A percentile compares a stretch with the other conserved stretches of the same genome.
These are phyloP conservation scores for Musa itinerans DNA, from an alignment of 176 grass and related monocot genomes.

Conservation along the genomic window DNA sequence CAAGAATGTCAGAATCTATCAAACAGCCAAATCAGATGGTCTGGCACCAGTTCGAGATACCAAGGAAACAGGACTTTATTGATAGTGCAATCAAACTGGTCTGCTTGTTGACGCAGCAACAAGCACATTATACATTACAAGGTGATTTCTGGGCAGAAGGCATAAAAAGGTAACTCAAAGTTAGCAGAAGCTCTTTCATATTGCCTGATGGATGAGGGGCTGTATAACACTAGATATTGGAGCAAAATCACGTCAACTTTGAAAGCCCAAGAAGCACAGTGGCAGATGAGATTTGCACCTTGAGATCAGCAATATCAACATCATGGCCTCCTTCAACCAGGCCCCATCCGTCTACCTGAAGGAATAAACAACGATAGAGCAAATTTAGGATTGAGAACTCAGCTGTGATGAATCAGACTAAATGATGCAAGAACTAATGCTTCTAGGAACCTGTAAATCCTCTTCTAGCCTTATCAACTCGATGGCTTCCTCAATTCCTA, in stretches of 20 bases:
- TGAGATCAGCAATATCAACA: constrained; percentile 82
- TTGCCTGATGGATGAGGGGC: too few species aligned
- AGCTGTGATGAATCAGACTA: neutral
- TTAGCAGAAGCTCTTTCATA: too few species aligned
- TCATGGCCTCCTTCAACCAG: constrained; percentile 98
- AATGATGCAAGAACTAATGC: neutral
- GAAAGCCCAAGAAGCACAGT: constrained; percentile 72
- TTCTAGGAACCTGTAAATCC: constrained; percentile 62
- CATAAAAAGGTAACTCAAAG: too few species aligned
- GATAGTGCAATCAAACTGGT: too few species aligned
- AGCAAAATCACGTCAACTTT: constrained; percentile 18
- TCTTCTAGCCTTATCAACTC: constrained; percentile 92
- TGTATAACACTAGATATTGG: neutral
- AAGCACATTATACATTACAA: too few species aligned
- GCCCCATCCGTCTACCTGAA: constrained; percentile 85
- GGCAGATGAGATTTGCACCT: constrained; percentile 82
- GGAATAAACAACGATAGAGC: neutral
- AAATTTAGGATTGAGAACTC: neutral
- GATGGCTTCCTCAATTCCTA: constrained; percentile 80
- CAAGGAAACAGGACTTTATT: too few species aligned
- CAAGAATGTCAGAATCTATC: too few species aligned
- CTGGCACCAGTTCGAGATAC: too few species aligned
- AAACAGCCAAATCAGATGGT: too few species aligned
- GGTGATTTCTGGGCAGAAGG: too few species aligned
- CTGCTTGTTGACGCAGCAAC: too few species aligned